Percentiles rank a stretch among this genome's conserved stretches.
phyloP scores from a whole-genome alignment of 208 protist genomes.

The Crithidia mellificae region DNA sequence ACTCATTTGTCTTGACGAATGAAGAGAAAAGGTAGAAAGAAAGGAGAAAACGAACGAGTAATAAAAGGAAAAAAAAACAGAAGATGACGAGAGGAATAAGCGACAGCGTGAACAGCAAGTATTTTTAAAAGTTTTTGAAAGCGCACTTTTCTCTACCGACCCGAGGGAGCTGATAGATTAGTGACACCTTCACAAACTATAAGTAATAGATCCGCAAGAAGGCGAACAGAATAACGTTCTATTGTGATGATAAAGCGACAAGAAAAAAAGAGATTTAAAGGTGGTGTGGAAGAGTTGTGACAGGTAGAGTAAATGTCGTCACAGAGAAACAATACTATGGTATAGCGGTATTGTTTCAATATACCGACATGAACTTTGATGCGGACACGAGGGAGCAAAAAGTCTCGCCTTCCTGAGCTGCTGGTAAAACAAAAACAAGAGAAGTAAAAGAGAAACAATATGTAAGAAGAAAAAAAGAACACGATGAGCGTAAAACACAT shows the following conservation, averaged over 20 bases:
- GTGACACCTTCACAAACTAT: background rate
- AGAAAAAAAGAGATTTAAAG: conserved; percentile 12
- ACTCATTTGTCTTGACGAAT: conserved; percentile 9
- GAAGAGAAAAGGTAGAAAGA: conserved; percentile 15
- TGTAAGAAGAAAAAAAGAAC: background rate
- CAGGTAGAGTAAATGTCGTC: background rate
- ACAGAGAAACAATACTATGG: conserved; percentile 15
- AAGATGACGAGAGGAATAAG: conserved; percentile 15
- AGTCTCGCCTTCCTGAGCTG: too few species aligned
- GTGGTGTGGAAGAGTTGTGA: background rate
- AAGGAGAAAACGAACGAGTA: conserved; percentile 4
- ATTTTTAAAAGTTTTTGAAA: conserved; percentile 7
- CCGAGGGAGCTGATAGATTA: background rate
- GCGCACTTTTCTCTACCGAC: background rate
- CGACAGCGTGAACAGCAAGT: conserved; percentile 4
- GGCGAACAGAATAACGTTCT: too few species aligned
- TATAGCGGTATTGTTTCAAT: conserved; percentile 5
- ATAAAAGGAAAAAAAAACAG: conserved; percentile 16
- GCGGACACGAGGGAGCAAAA: too few species aligned
- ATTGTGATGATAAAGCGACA: too few species aligned
- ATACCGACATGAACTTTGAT: background rate
- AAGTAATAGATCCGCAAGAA: conserved; percentile 11
- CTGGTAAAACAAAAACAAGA: background rate
- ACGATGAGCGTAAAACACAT: background rate
- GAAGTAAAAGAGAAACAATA: conserved; percentile 3